These are phyloP conservation scores for Boletus sp. DNA, from an alignment of 1,284 basidiomycete species.

Conservation along the genomic window DNA sequence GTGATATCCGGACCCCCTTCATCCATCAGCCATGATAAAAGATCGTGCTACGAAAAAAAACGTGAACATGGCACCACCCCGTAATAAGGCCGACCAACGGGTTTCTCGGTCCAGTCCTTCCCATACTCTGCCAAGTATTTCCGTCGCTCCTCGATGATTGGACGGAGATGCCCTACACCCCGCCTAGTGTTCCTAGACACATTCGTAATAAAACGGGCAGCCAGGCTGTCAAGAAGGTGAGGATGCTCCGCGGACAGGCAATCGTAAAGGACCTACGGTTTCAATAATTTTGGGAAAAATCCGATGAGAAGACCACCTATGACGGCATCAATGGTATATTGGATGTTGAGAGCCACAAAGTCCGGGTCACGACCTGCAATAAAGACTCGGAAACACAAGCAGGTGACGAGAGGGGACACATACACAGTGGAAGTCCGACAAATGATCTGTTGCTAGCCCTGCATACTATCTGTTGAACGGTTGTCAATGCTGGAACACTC, in stretches of 20 bases:
- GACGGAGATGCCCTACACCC: constrained; percentile 28
- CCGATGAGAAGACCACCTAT: constrained; percentile 29
- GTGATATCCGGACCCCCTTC: constrained; percentile 32
- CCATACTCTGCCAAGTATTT: constrained; percentile 33
- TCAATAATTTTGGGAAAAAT: constrained; percentile 41
- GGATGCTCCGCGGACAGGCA: background rate
- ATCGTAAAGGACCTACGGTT: background rate
- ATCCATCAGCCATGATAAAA: constrained; percentile 46
- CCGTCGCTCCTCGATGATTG: constrained; percentile 38
- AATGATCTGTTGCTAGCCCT: constrained; percentile 38
- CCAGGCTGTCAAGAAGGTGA: background rate
- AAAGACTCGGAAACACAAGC: background rate
- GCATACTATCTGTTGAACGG: constrained; percentile 29
- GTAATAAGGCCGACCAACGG: constrained; percentile 25
- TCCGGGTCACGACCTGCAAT: constrained; percentile 39
- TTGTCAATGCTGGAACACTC: constrained; percentile 23
- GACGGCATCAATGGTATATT: constrained; percentile 35
- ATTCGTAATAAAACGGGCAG: constrained; percentile 22
- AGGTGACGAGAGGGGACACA: background rate
- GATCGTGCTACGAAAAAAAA: constrained; percentile 34
- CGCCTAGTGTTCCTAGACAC: constrained; percentile 15
- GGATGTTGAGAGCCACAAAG: constrained; percentile 35
- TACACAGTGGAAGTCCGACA: constrained; percentile 41
- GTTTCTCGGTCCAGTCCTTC: constrained; percentile 38
- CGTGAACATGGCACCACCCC: background rate